Evolutionary conservation across 2,329 filamentous ascomycete species (phyloP).

Genomic region (Sarocladium kiliense): DNA sequence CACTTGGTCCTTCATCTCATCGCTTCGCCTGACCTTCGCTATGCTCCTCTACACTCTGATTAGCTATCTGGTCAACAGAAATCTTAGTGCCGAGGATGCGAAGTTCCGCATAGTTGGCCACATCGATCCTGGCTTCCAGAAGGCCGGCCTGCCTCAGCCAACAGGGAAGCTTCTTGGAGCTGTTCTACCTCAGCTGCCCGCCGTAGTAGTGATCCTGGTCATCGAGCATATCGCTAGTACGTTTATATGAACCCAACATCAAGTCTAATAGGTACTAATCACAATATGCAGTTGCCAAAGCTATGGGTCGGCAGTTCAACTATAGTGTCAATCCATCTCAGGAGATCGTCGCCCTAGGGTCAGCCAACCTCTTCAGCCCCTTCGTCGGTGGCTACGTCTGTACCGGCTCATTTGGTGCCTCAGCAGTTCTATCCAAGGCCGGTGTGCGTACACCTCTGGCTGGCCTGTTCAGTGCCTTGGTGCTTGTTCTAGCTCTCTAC

Average conservation of each 20-base stretch:
- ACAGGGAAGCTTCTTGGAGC: slow-evolving; percentile 48
- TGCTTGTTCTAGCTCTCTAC: slow-evolving; percentile 74
- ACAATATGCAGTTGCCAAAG: too few relatives aligned
- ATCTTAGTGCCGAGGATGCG: slow-evolving; percentile 39
- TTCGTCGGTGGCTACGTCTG: slow-evolving; percentile 57
- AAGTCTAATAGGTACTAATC: too few relatives aligned
- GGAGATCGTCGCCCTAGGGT: slow-evolving; percentile 72
- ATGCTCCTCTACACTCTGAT: slow-evolving; percentile 72
- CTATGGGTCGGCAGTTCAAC: slow-evolving; percentile 73
- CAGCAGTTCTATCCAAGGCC: slow-evolving; percentile 79
- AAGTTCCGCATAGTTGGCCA: slow-evolving; percentile 59
- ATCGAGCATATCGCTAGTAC: slow-evolving; percentile 83
- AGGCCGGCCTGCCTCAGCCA: slow-evolving; percentile 55
- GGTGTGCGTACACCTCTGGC: slow-evolving; percentile 76
- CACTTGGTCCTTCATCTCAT: slow-evolving; percentile 68
- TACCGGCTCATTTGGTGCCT: slow-evolving; percentile 53
- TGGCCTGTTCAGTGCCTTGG: slow-evolving; percentile 69
- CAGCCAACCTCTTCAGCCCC: slow-evolving; percentile 69
- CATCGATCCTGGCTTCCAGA: slow-evolving; percentile 64
- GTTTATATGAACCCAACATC: too few relatives aligned
- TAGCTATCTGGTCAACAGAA: slow-evolving; percentile 61
- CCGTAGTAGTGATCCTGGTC: slow-evolving; percentile 69
- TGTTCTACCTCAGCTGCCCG: slow-evolving; percentile 60
- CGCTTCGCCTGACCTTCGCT: slow-evolving; percentile 68
- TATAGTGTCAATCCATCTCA: slow-evolving; percentile 76